Percentiles rank a stretch among this genome's conserved stretches.
Conservation (phyloP, 129 eudicot genomes). For the Tanacetum coccineum region DNA sequence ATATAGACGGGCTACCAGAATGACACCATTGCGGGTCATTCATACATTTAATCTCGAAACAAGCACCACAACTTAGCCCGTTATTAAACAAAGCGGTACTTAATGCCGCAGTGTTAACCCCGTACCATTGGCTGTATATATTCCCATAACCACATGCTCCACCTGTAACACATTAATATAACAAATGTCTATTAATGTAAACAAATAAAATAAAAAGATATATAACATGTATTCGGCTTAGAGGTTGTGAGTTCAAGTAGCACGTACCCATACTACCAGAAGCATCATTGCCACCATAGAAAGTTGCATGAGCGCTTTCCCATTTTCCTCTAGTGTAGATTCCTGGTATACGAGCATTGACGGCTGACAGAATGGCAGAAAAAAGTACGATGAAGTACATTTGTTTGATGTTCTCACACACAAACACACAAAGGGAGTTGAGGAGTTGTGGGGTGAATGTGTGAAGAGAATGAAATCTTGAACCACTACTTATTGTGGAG, state of each 20-base stretch:
- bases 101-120: slow-evolving; percentile 60
- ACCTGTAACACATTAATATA: slow-evolving; percentile 22
- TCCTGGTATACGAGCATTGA: slow-evolving; percentile 51
- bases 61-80: slow-evolving; percentile 61
- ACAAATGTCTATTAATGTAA: no score
- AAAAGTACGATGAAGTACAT: slow-evolving; percentile 16
- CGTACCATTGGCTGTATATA: slow-evolving; percentile 67
- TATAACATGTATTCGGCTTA: no score
- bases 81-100: slow-evolving; percentile 65
- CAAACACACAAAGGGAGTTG: slow-evolving; percentile 6
- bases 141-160: slow-evolving; percentile 74
- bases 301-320: slow-evolving; percentile 72
- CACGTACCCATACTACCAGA: slow-evolving; percentile 68
- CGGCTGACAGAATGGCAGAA: slow-evolving; percentile 12
- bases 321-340: slow-evolving; percentile 53
- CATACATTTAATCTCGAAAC: slow-evolving; percentile 55
- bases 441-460: slow-evolving; percentile 18
- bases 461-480: slow-evolving; percentile 29
- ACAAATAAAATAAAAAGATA: neutral
- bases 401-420: slow-evolving; percentile 19
- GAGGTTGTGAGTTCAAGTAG: neutral
- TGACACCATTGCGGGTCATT: slow-evolving; percentile 58
- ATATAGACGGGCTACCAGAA: slow-evolving; percentile 60
- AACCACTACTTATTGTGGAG: slow-evolving; percentile 42
- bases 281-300: slow-evolving; percentile 72